Base-by-base conservation (phyloP, 1,139 yeast genomes). In the Scheffersomyces segobiensis region DNA sequence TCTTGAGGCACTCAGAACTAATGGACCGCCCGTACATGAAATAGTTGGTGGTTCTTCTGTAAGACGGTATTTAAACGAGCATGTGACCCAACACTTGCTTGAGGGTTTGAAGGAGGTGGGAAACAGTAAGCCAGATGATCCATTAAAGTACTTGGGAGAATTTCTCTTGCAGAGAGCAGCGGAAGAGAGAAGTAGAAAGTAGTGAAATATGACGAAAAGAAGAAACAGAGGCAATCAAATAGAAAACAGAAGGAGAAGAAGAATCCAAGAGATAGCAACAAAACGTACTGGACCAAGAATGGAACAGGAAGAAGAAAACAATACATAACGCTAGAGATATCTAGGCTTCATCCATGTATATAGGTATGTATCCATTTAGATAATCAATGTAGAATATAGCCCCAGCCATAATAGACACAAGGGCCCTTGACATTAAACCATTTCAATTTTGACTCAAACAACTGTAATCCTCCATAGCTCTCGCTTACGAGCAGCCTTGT, bases 41-140 rank as follows among this genome's bases (percentile, higher is more conserved):
- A 80, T 87, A 19, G 87, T 88, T 10, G 96, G 95, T 18, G 98
- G 97, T 0, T 90, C 97, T 0, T 87, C 91, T 0, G 80, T 92
- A 3, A 83, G 98, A 63, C 85, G 82, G 65, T 93, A 93, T 80
- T 78, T 93, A 60, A 91, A 93, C 69, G 79, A 85, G 62, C 80
- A 89, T 59, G 81, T 93, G 50, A 89, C 97, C 0, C 84, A 83
- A 20, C 84, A 84, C 26, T 71, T 93, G 50, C 74, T 91, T 24
- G 86, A 84, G 47, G 97, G 97, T 0, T 81, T 93, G 78, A 79
- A 89, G 62, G 75, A 82, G 55, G 76, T 89, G 53, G 87, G 87
- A 2, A 71, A 73, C 17, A 81, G 77, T 51, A 80, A 83, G 63
- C 96, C 96, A 0, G 84, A 80, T 6, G 87, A 91, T 62, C 97